Evolutionary conservation across 192 early-diverging fungal species (phyloP).

Genomic region (Coemansia furcata): DNA sequence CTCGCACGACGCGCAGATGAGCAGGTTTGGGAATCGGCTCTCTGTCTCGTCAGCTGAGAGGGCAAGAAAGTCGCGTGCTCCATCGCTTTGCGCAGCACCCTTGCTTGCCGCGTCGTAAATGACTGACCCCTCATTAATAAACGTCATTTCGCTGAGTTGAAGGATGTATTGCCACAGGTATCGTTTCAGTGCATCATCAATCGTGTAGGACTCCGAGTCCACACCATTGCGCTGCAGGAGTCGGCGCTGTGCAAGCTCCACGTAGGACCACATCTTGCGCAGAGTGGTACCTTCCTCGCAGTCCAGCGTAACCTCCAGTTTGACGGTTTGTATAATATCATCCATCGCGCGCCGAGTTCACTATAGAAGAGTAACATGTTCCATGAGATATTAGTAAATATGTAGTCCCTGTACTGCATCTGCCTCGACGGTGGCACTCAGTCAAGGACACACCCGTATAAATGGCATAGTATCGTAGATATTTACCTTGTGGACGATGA

Average conservation of each 20-base stretch:
- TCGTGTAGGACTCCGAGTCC: background rate
- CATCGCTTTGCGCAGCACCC: background rate
- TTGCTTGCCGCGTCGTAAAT: slow-evolving; percentile 11
- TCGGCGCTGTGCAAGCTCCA: slow-evolving; percentile 24
- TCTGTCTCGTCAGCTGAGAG: slow-evolving; percentile 9
- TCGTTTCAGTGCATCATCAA: slow-evolving; percentile 14
- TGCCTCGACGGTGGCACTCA: no score
- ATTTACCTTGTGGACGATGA: no score
- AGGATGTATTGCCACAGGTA: slow-evolving; percentile 42
- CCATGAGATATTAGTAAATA: background rate
- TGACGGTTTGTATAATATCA: slow-evolving; percentile 27
- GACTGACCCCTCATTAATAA: slow-evolving; percentile 6
- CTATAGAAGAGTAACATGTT: background rate
- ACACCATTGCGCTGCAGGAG: slow-evolving; percentile 2
- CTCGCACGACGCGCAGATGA: slow-evolving; percentile 16
- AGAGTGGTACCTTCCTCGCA: slow-evolving; percentile 30
- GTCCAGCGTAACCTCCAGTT: slow-evolving; percentile 39
- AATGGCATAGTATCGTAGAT: no score
- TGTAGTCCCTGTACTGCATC: no score
- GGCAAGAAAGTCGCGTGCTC: background rate
- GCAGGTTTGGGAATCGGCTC: slow-evolving; percentile 15
- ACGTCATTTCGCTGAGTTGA: slow-evolving; percentile 15
- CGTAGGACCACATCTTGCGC: slow-evolving; percentile 26
- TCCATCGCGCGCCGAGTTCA: slow-evolving; percentile 21
- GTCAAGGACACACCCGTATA: no score